phyloP scores from a whole-genome alignment of 164 flowering plant genomes.

The Piper longum region DNA sequence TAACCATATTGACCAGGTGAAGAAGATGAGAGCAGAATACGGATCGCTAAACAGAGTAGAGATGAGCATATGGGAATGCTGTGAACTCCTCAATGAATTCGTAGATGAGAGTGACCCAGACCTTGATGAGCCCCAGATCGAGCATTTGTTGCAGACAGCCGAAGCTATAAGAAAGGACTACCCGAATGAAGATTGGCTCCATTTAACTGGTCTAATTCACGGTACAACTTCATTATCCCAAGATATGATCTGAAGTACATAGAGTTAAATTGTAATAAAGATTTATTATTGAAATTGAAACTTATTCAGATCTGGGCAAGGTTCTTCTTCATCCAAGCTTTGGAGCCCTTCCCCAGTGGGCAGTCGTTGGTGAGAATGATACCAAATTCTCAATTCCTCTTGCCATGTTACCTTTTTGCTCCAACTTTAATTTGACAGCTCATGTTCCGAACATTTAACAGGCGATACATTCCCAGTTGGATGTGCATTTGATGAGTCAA shows the following conservation, averaged over 20 bases:
- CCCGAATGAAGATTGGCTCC: constrained; percentile 37
- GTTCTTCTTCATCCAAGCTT: constrained; percentile 23
- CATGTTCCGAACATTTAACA: constrained; percentile 2
- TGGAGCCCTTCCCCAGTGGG: constrained; percentile 32
- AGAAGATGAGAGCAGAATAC: constrained; percentile 23
- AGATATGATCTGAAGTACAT: neutral
- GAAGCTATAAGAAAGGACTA: constrained; percentile 34
- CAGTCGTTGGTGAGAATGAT: constrained; percentile 22
- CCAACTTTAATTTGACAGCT: constrained; percentile 1
- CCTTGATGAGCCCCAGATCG: constrained; percentile 36
- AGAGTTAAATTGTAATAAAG: neutral
- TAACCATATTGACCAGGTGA: constrained; percentile 9
- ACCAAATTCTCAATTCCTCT: too few relatives aligned
- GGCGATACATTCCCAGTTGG: constrained; percentile 72
- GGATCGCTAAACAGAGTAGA: constrained; percentile 19
- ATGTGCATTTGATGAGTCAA: constrained; percentile 57
- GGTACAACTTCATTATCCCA: constrained; percentile 8
- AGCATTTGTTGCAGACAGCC: constrained; percentile 30
- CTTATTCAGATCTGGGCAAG: constrained; percentile 26
- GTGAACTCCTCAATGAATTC: constrained; percentile 30
- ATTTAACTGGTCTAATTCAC: constrained; percentile 33
- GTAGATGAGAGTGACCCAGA: constrained; percentile 41
- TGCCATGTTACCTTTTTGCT: neutral
- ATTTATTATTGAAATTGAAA: neutral
- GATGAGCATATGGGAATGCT: constrained; percentile 39